Base-by-base conservation (phyloP, 2,329 filamentous ascomycete species). In the Fusarium tanahbumbuense region DNA sequence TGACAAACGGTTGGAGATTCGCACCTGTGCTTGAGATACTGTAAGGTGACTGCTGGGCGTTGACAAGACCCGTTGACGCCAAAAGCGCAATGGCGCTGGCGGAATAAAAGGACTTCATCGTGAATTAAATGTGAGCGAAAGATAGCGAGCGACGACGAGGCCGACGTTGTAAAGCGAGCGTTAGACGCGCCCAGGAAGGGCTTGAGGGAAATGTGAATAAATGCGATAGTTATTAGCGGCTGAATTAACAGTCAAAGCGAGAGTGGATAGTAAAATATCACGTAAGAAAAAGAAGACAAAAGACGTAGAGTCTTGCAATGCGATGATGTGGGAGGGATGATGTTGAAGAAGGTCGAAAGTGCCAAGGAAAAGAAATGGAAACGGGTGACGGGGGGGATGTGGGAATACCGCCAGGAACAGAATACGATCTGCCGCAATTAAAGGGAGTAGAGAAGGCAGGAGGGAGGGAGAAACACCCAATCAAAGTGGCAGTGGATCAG, bases 21-120 rank as follows among this genome's bases (percentile, higher is more conserved):
- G 54, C 56, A 77, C 76, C 73, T 56, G 54, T 64, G 44, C 49
- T 58, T 46, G 71, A 75, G 58, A 77, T 71, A 48, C 68, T 73
- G 56, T 73, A 76, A 12, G 68, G 68, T 16, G 59, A 64, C 53
- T 15, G n/a, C 30, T 75, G 71, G 11, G 76, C 76, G 42, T 57
- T 58, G 30, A 71, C 72, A 10, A 76, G 44, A 25, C 66, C 56
- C 20, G 63, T 40, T 10, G 73, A 64, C 32, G 71, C 69, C 44
- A 77, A 48, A 42, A 77, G 60, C 45, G 75, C 68, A 40, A 69
- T 68, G 28, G 68, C 64, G 61, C 73, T 52, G 41, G 64, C 58
- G 41, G 60, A 54, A 20, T 61, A 55, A 22, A 70, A 60, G 4
- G 68, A 73, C 52, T 68, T 76, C 75, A 77, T 77, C 4, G 37